Evolutionary conservation across 2,329 filamentous ascomycete species (phyloP), one percentile per base, ranked within the genome.

Genomic region (Arthrinium phaeospermum): DNA sequence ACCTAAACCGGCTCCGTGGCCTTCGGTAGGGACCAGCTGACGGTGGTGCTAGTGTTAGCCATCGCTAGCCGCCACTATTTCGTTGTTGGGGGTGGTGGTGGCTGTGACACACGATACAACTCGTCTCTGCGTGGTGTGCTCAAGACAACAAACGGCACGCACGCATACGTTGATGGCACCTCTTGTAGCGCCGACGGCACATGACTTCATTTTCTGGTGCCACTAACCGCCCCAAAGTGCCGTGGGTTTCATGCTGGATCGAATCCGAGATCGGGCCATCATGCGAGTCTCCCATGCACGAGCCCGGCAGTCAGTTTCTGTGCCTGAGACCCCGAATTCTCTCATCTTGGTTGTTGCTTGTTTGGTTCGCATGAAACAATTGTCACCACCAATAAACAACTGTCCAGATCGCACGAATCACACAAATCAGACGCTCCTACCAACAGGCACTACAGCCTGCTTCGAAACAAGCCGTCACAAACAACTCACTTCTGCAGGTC

Each of bases 201-300:
- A 57, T 57, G 51, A 57, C 53, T 64, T 64, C 6, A 19, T 64
- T 41, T 41, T 64, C 53, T n/a, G 53, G 16, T 37, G 30, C 53
- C 53, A n/a, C 53, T 19, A 64, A 30, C 53, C 30, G 30, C 53
- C 41, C 57, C 57, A 64, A 41, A 64, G 34, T 64, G 57, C 57
- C 57, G 57, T 24, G 57, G 57, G 57, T 64, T 64, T 64, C 19
- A 64, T 41, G 10, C 37, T 22, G 34, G 57, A 64, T 64, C 57
- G 57, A 41, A 64, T n/a, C 57, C 57, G 57, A 64, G 57, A 64
- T 41, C 57, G 57, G 57, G 57, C 34, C 57, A 64, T 64, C 57
- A 64, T 64, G 34, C 57, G 57, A 64, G 57, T 64, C 57, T 37
- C 34, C 34, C 57, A 64, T 64, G 57, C 57, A 64, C 34, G 57